Evolutionary conservation across 441 rosid species (phyloP).

Genomic region (Euphorbia celastroides): DNA sequence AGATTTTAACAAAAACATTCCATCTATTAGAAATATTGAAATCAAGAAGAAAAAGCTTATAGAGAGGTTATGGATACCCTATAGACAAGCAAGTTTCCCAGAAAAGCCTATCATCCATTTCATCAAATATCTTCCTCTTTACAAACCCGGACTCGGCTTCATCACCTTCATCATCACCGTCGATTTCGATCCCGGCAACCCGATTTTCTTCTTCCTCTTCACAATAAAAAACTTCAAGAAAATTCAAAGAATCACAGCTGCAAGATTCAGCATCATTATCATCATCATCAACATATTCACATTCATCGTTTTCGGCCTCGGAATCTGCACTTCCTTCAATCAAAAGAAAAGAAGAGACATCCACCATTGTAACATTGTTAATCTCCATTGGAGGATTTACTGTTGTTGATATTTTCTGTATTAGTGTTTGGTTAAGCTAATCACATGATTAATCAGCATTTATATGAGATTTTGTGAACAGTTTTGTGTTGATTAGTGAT

Average conservation of each 20-base stretch:
- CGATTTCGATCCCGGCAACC: not conserved
- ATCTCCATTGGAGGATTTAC: slow-evolving; percentile 5
- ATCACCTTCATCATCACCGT: no score
- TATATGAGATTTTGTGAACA: not conserved
- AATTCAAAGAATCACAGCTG: slow-evolving; percentile 25
- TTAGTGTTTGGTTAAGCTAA: not conserved
- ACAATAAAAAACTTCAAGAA: slow-evolving; percentile 1
- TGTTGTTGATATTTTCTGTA: not conserved
- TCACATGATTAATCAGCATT: not conserved
- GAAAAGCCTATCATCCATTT: slow-evolving; percentile 51
- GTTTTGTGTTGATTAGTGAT: slow-evolving; percentile 8
- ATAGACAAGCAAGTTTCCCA: slow-evolving; percentile 63
- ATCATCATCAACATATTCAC: slow-evolving; percentile 9
- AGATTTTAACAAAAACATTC: no score
- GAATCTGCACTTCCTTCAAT: slow-evolving; percentile 54
- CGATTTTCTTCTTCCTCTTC: slow-evolving; percentile 7
- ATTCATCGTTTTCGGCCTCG: slow-evolving; percentile 23
- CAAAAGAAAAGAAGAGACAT: slow-evolving; percentile 37
- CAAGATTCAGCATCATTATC: slow-evolving; percentile 53
- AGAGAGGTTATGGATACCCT: slow-evolving; percentile 36
- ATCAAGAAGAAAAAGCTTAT: not conserved
- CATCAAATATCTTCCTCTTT: slow-evolving; percentile 34
- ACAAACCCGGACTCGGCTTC: slow-evolving; percentile 23
- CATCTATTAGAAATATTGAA: no score
- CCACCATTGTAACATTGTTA: slow-evolving; percentile 19